Conservation (phyloP, 257 asterid species). For the Scutellaria baicalensis region DNA sequence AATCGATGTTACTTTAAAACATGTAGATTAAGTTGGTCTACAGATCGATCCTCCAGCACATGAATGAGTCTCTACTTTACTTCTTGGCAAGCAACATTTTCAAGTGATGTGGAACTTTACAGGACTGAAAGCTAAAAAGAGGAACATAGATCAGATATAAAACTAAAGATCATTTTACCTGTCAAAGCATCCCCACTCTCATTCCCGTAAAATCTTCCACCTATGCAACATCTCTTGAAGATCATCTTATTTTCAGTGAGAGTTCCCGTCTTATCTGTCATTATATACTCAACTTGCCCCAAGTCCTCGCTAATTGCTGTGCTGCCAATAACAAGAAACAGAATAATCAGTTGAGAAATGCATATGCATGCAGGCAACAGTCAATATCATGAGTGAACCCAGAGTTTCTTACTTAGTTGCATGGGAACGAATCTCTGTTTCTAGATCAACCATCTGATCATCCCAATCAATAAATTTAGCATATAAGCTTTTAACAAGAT, state of each 20-base stretch:
- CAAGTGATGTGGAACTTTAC: neutral
- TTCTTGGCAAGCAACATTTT: neutral
- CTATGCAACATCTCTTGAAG: slow-evolving; percentile 83
- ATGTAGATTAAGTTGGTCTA: neutral
- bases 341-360: slow-evolving; percentile 13
- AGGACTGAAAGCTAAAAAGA: neutral
- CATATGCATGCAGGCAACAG: slow-evolving; percentile 3
- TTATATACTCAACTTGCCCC: slow-evolving; percentile 98
- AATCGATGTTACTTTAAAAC: neutral
- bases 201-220: slow-evolving; percentile 79
- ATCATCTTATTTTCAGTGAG: slow-evolving; percentile 96
- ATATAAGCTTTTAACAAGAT: slow-evolving; percentile 91
- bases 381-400: slow-evolving; percentile 13
- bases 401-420: slow-evolving; percentile 75
- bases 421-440: slow-evolving; percentile 68
- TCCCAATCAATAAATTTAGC: slow-evolving; percentile 99
- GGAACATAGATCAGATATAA: neutral
- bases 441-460: slow-evolving; percentile 83
- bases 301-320: slow-evolving; percentile 99
- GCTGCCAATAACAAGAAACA: slow-evolving; percentile 58
- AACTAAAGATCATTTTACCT: slow-evolving; percentile 36
- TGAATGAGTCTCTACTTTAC: neutral
- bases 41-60: neutral
- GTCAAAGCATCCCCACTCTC: slow-evolving; percentile 76
- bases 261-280: slow-evolving; percentile 99